These are phyloP conservation scores for Venturia effusa DNA, from an alignment of 2,329 filamentous ascomycete species.

Conservation along the genomic window DNA sequence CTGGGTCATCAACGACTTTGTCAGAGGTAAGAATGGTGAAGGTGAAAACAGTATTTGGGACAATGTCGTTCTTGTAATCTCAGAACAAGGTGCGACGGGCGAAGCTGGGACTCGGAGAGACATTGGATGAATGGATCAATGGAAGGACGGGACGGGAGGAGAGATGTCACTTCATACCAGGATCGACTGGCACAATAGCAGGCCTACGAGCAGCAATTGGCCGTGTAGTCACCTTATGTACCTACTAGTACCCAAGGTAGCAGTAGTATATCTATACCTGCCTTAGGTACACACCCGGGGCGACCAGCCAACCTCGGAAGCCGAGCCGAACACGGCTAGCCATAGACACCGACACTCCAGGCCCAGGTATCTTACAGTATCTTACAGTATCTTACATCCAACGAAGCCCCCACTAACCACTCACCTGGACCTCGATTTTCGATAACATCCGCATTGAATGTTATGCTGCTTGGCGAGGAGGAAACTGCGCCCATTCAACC, in stretches of 20 bases:
- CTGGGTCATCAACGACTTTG: not conserved
- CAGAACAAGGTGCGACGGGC: too few species aligned
- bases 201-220: not conserved
- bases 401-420: too few species aligned
- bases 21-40: not conserved
- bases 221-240: not conserved
- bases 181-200: not conserved
- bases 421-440: too few species aligned
- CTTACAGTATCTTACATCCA: too few species aligned
- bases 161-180: not conserved
- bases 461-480: too few species aligned
- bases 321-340: not conserved
- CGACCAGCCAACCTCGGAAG: not conserved
- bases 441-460: too few species aligned
- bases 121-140: not conserved
- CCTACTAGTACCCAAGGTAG: too few species aligned
- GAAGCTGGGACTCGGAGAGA: not conserved
- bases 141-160: not conserved
- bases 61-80: not conserved
- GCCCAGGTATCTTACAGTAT: too few species aligned
- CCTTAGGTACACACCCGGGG: too few species aligned
- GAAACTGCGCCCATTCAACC: too few species aligned
- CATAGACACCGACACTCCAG: too few species aligned
- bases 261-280: too few species aligned
- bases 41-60: not conserved